A percentile compares a stretch with the other conserved stretches of the same genome.
Conservation (phyloP, 768 basidiomycete genomes). For the Glaciozyma martinii region DNA sequence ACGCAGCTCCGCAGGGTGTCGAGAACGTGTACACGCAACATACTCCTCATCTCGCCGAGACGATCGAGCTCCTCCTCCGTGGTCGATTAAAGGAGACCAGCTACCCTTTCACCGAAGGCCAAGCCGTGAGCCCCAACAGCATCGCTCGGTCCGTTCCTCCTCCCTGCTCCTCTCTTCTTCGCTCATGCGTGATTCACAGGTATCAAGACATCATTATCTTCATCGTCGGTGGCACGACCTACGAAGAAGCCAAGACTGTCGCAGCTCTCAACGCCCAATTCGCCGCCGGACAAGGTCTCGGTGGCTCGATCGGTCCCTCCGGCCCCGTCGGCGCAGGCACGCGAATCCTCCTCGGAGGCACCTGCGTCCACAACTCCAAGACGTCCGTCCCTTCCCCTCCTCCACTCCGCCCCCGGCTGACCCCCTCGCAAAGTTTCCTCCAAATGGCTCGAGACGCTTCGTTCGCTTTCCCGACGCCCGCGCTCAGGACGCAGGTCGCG, state of each 20-base stretch:
- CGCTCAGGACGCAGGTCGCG: too few relatives aligned
- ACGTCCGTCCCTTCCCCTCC: constrained; percentile 50
- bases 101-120: constrained; percentile 77
- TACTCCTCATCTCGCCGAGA: constrained; percentile 82
- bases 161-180: not conserved
- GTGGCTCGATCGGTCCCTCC: not conserved
- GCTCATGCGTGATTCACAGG: constrained; percentile 42
- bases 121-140: constrained; percentile 11
- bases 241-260: constrained; percentile 82
- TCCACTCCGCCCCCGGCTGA: not conserved
- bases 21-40: constrained; percentile 99
- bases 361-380: constrained; percentile 87
- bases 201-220: constrained; percentile 95
- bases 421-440: constrained; percentile 53
- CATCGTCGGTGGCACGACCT: constrained; percentile 92
- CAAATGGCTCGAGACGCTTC: constrained; percentile 73
- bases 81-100: constrained; percentile 76
- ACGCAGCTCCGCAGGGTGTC: constrained; percentile 56
- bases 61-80: constrained; percentile 77
- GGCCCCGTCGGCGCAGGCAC: constrained; percentile 50
- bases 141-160: not conserved
- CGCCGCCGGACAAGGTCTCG: constrained; percentile 15
- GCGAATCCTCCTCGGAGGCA: constrained; percentile 80
- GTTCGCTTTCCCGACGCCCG: constrained; percentile 37
- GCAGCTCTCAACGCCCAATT: constrained; percentile 76